Conservation (phyloP, 108 stramenopile species). For the Pseudonitzschia delicatissima region DNA sequence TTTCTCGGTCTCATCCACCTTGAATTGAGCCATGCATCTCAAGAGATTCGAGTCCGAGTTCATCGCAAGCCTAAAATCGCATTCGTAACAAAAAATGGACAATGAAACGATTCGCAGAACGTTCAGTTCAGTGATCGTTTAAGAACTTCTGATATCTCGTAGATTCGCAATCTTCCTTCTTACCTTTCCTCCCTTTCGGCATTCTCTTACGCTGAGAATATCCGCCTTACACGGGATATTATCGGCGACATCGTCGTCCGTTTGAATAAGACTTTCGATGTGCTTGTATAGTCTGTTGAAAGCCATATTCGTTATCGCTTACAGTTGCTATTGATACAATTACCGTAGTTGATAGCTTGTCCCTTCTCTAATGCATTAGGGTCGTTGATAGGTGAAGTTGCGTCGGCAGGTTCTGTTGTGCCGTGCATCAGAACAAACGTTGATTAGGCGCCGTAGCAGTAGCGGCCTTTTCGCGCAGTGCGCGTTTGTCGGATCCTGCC, state of each 20-base stretch:
- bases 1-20: slow-evolving; percentile 31
- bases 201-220: slow-evolving; percentile 31
- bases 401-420: too few relatives aligned
- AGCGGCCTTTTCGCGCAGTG: too few relatives aligned
- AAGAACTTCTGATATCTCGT: too few relatives aligned
- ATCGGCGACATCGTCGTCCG: slow-evolving; percentile 22
- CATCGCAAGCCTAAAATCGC: slow-evolving; percentile 28
- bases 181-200: slow-evolving; percentile 30
- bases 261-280: slow-evolving; percentile 27
- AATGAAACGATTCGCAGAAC: background rate
- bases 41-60: slow-evolving; percentile 31
- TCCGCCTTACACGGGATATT: slow-evolving; percentile 32
- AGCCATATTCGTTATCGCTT: slow-evolving; percentile 25
- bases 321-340: too few relatives aligned
- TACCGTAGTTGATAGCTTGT: too few relatives aligned
- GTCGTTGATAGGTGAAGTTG: too few relatives aligned
- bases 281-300: slow-evolving; percentile 31
- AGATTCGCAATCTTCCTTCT: background rate
- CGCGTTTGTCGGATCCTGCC: too few relatives aligned
- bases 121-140: too few relatives aligned
- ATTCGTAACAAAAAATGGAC: too few relatives aligned
- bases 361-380: too few relatives aligned
- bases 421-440: too few relatives aligned
- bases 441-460: too few relatives aligned
- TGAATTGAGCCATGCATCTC: slow-evolving; percentile 34